Base-by-base conservation (phyloP, 208 protist species). In the Leishmania mexicana region DNA sequence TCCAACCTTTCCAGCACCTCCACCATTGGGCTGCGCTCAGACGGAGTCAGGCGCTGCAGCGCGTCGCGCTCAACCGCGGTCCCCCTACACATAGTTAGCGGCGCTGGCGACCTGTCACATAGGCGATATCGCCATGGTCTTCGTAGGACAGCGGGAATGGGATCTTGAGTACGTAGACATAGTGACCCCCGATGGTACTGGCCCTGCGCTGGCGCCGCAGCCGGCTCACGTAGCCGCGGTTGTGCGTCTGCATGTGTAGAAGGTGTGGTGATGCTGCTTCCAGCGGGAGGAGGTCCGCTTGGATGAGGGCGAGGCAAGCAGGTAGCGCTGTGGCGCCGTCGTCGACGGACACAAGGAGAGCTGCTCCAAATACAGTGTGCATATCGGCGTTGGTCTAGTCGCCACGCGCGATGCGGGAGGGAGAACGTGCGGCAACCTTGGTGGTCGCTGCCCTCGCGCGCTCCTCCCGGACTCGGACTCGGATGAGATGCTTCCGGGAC, bases 81-180 rank as follows among this genome's bases (percentile, higher is more conserved):
- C 42, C 47, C 83, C 72, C n/a, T 85, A 78, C 47, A 74, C 57
- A 51, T 62, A 19, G 84, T 13, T 71, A 49, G 47, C 75, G 75
- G 60, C 71, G 70, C 65, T 51, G 70, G 35, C 74, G 77, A 58
- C 78, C 79, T 11, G 40, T 80, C 31, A 78, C 40, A 57, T 72
- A 38, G 24, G 79, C 84, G 64, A 71, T 47, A 53, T 87, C 85
- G 58, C 77, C 78, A 81, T 90, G 87, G 51, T 84, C 84, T 35
- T 85, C 81, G 73, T 84, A 90, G 28, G 84, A 81, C 19, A 87
- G 80, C 57, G 88, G 91, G 15, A 92, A 81, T 40, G 85, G 83
- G 47, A 84, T 74, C 42, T 51, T 73, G 31, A 71, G 79, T 47
- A 83, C 73, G 47, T 78, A 49, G 75, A 83, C 74, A 60, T 75